Evolutionary conservation across 768 basidiomycete species (phyloP), one percentile per base, ranked within the genome.

Genomic region (Tricholoma saponaceum): DNA sequence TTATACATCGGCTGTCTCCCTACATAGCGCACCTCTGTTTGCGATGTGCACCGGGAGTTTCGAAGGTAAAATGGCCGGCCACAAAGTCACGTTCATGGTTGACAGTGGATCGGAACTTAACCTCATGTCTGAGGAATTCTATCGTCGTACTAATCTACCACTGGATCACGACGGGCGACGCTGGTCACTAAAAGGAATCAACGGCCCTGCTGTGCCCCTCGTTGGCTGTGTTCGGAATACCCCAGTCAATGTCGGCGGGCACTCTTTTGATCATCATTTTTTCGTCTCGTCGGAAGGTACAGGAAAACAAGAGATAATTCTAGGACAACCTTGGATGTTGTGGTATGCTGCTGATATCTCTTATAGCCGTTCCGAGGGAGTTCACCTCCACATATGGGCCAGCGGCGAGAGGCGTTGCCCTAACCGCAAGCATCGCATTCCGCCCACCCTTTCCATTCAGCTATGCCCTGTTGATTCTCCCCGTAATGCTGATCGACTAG

Each of bases 121-220:
- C 23, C 25, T 59, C 10, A 41, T 54, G 13, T 59, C 54, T 1
- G 26, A n/a, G n/a, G 53, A 14, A 0, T n/a, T 64, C 7, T 55
- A 58, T 26, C 51, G 62, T 1, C 12, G 28, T 3, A 53, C 60
- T 0, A 20, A 32, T 5, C 18, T 64, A 3, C 23, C 60, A 0
- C 9, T 70, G 0, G 64, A 70, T 32, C 41, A 58, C 3, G 68
- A 70, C 25, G 68, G 70, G 0, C 32, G 54, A 7, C n/a, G 60
- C 0, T 72, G 70, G 70, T 64, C 68, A 0, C 56, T 72, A 0
- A 62, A 61, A 33, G 70, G 69, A 0, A 63, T 72, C 2, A 58
- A 66, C 18, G 61, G 67, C 1, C 39, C 51, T 5, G 43, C 64
- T 1, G 59, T 63, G 0, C 57, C 55, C 0, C 52, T 72, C 0